Evolutionary conservation across 345 rosid species (phyloP), one percentile per base, ranked within the genome.

Genomic region (Syzygium aqueum): DNA sequence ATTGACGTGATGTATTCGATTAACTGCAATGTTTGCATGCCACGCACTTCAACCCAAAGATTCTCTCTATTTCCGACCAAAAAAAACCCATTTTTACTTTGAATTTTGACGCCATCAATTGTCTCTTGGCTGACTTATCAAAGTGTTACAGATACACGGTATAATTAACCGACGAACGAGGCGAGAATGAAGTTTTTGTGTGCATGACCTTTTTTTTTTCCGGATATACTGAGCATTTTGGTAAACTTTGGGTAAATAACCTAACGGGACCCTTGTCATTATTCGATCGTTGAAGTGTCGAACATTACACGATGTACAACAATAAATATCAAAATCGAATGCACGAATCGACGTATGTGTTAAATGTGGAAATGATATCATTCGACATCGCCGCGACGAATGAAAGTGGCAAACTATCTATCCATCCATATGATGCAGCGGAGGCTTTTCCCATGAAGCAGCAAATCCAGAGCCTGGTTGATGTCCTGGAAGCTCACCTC

Each of bases 341-440:
- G 22, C 40, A 7, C 22, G 43, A 30, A 65, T 28, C 43, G 43
- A 65, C 22, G 3, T 15, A 7, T 16, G 43, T 8, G 43, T 65
- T 2, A 0, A 2, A 17, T 7, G 11, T 8, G 22, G 77, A 65
- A 7, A 65, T 8, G 40, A 65, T 30, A 1, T 17, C 23, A 1
- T 14, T 17, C 23, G 12, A 65, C 77, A 17, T 67, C 13, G 78
- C 49, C 2, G 80, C 1, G 3, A 37, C 49, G 49, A 8, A 65
- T 9, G 77, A 16, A 16, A 30, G 3, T 0, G 23, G 43, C 25
- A 27, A 28, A 9, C 85, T 87, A 90, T 25, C 89, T 85, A 85
- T 94, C 93, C 93, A 94, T 93, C 96, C 95, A 93, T 13, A 95
- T 51, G 59, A 94, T 54, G 87, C 94, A 93, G 46, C 97, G 91